These are phyloP conservation scores for Botrytis paeoniae DNA, from an alignment of 2,329 filamentous ascomycete species.

Conservation along the genomic window DNA sequence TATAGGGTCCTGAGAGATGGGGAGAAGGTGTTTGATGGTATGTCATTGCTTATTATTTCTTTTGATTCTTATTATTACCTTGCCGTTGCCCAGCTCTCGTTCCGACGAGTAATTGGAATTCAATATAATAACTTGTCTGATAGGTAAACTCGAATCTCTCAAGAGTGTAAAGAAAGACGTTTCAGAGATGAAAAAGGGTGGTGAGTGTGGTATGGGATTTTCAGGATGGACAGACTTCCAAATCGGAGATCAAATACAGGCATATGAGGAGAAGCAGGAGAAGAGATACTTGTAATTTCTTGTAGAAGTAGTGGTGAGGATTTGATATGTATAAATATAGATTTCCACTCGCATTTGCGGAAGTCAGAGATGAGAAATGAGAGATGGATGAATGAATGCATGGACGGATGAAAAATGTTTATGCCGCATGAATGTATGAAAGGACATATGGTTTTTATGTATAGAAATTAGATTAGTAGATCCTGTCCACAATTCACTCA, in stretches of 20 bases:
- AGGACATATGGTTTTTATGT: not conserved
- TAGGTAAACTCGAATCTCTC: constrained; percentile 75
- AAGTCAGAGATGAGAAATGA: not conserved
- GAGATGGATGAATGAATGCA: not conserved
- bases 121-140: constrained; percentile 19
- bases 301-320: not conserved
- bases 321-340: not conserved
- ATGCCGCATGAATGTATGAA: not conserved
- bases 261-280: constrained; percentile 75
- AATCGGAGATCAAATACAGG: constrained; percentile 82
- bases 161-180: constrained; percentile 94
- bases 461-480: not conserved
- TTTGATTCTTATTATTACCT: not conserved
- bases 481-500: not conserved
- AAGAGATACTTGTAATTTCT: constrained; percentile 46
- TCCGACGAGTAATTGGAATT: not conserved
- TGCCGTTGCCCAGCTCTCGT: not conserved
- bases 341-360: not conserved
- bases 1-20: constrained; percentile 71
- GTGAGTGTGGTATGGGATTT: constrained; percentile 90
- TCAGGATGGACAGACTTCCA: constrained; percentile 74
- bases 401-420: constrained; percentile 61
- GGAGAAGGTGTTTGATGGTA: constrained; percentile 77
- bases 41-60: constrained; percentile 41
- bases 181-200: constrained; percentile 81